Conservation (phyloP, 106 monocot genomes). For the Triglochin maritima region DNA sequence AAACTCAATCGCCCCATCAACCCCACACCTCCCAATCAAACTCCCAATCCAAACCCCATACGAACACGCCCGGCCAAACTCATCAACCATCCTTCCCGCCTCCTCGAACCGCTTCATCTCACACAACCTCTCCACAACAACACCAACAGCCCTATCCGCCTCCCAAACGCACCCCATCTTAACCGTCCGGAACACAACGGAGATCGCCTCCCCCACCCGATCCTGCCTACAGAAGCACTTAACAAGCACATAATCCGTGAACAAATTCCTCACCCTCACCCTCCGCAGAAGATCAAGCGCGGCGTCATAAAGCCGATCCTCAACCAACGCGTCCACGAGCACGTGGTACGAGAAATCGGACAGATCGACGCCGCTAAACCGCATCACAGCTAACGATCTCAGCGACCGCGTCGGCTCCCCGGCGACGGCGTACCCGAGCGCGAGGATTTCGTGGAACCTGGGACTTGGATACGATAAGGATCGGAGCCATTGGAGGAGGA, state of each 20-base stretch:
- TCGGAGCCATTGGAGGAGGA: slow-evolving; percentile 55
- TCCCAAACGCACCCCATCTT: neutral
- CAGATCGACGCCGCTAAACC: slow-evolving; percentile 74
- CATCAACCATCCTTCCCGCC: slow-evolving; percentile 43
- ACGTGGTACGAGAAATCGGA: slow-evolving; percentile 55
- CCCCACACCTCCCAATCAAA: slow-evolving; percentile 26
- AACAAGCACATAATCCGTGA: slow-evolving; percentile 44
- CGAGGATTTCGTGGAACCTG: slow-evolving; percentile 56
- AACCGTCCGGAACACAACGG: slow-evolving; percentile 23
- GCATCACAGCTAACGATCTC: slow-evolving; percentile 43
- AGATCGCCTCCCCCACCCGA: slow-evolving; percentile 36
- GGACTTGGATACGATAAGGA: slow-evolving; percentile 24
- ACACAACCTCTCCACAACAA: slow-evolving; percentile 47
- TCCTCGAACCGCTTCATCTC: slow-evolving; percentile 32
- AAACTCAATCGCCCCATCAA: slow-evolving; percentile 44
- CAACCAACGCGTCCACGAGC: slow-evolving; percentile 70
- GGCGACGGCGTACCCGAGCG: slow-evolving; percentile 58
- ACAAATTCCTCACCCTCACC: slow-evolving; percentile 27
- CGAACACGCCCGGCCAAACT: slow-evolving; percentile 23
- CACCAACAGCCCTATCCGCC: slow-evolving; percentile 12
- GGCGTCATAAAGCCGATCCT: slow-evolving; percentile 44
- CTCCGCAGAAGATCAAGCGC: slow-evolving; percentile 37
- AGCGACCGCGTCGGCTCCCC: slow-evolving; percentile 54
- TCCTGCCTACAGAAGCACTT: slow-evolving; percentile 58
- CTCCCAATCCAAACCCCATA: slow-evolving; percentile 39